Evolutionary conservation across 2,329 filamentous ascomycete genomes (phyloP).

Genomic region (Talaromyces amestolkiae): DNA sequence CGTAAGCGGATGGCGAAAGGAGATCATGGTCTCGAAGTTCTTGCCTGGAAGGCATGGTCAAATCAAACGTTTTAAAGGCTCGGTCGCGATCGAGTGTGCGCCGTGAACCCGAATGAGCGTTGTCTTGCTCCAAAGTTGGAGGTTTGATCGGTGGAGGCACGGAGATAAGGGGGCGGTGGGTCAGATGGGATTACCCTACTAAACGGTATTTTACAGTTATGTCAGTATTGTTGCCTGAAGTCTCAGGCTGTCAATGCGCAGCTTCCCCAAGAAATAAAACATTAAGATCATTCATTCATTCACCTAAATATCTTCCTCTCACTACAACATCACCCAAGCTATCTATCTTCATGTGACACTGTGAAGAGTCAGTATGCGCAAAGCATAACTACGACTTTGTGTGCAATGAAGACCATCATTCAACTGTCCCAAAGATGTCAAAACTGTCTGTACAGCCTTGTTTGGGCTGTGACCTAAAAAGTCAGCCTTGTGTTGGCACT

Average conservation of each 20-base stretch:
- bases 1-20: conserved; percentile 63
- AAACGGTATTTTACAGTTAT: conserved; percentile 9
- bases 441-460: not conserved
- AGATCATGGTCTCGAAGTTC: conserved; percentile 45
- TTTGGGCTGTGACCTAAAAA: too few species aligned
- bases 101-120: not conserved
- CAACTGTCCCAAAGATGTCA: too few species aligned
- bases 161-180: conserved; percentile 2
- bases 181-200: conserved; percentile 6
- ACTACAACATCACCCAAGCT: too few species aligned
- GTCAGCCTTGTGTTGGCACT: not conserved
- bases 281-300: too few species aligned
- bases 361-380: too few species aligned
- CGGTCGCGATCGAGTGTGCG: not conserved
- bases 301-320: too few species aligned
- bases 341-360: too few species aligned
- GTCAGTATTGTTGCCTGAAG: not conserved
- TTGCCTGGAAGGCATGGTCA: conserved; percentile 21
- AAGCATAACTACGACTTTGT: too few species aligned
- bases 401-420: too few species aligned
- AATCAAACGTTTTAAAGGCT: not conserved
- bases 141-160: not conserved
- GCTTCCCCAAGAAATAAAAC: not conserved
- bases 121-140: not conserved
- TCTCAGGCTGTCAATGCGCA: not conserved